Base-by-base conservation (phyloP, 768 basidiomycete species). In the Leccinum sublutescens region DNA sequence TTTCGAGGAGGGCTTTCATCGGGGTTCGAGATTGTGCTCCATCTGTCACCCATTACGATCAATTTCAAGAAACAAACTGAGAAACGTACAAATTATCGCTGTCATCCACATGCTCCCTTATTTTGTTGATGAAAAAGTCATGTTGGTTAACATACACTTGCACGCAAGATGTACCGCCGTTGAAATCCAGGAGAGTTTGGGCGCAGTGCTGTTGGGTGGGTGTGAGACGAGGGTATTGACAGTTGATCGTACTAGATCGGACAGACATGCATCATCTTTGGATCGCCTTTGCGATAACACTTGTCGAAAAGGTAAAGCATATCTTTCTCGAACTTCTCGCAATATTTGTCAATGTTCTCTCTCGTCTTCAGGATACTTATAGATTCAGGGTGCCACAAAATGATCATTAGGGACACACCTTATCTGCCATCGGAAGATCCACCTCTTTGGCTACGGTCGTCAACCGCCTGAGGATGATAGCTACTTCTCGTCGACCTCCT, bases 61-160 rank as follows among this genome's bases (percentile, higher is more conserved):
- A 2, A 43, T 17, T 7, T 51, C 7, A 25, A 23, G 14, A 52
- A 36, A 33, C 36, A 33, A 72, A 55, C 21, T 8, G 48, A 21
- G 23, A 83, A 55, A 57, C 89, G 85, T 89, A 70, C 56, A 82
- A 53, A n/a, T 78, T 78, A 66, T 88, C 86, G 33, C 83, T 79
- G 43, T 76, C 74, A 14, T 81, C 75, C 59, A 81, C 80, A 33
- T 79, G 79, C 54, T 87, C 88, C 36, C 89, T 86, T 40, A 93
- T 86, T 55, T 92, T 85, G 70, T 95, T 95, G 72, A 98, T 98
- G 80, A 99, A 99, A 79, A 99, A 99, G 71, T 98, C 97, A 66
- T 99, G 97, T 71, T 99, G 97, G 68, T 98, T 99, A 56, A 99
- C 97, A 67, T 98, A 99, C 12, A 98, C 93, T 74, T 98, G 95